Base-by-base conservation (phyloP, 1,139 yeast genomes). In the Taphrina populina region DNA sequence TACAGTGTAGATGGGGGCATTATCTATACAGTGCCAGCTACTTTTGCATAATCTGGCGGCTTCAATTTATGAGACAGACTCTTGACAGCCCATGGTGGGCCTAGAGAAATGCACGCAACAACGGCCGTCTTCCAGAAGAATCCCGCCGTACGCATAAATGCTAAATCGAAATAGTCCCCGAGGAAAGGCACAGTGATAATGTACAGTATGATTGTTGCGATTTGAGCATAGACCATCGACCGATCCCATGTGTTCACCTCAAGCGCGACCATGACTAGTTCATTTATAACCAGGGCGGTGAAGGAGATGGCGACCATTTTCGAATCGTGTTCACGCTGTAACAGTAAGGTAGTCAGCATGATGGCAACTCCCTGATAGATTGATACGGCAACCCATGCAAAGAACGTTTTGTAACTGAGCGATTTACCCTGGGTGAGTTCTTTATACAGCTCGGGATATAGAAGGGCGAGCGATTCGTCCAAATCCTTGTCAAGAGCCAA, bases 391-490 rank as follows among this genome's bases (percentile, higher is more conserved):
- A 86, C 88, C 98, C 98, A 94, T 56, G 86, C 83, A 66, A 88
- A 86, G 67, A 94, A 94, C 0, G 96, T 88, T 62, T 78, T 78
- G 71, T 84, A 88, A 24, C 95, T 86, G 52, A 94, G 75, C 7
- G 96, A 84, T 64, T 80, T 81, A 2, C 97, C 97, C 57, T 81
- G 82, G 0, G 95, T 88, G 63, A 94, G 76, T 68, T 94, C 99
- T 64, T 85, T 84, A 73, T 94, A 94, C 44, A 94, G 76, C 68
- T 94, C 99, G 0, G 99, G 99, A 68, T 92, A 94, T 59, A 90
- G 74, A 61, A 84, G 82, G 1, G 96, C 95, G 62, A 92, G 77
- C 56, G 83, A 84, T 67, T 90, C 96, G 64, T 84, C 92, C 54
- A 94, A 88, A 69, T 94, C 99, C 59, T 83, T 81, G 68, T 94